Evolutionary conservation across 805 yeast species (phyloP), one percentile per base, ranked within the genome.

Genomic region (Starmerella bacillaris): DNA sequence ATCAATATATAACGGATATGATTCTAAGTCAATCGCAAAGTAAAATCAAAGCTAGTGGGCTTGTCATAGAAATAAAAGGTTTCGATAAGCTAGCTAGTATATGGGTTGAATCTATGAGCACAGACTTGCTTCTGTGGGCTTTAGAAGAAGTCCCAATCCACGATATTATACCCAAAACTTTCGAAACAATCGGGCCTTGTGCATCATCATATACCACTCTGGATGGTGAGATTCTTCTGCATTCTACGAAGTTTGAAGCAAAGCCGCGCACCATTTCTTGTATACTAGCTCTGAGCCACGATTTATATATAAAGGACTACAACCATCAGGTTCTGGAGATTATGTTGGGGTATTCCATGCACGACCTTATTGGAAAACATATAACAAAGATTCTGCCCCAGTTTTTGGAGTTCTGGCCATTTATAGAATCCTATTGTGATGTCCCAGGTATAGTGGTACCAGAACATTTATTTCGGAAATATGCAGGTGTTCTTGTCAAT

Each of bases 401-500:
- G n/a, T 48, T 47, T 35, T 17, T n/a, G 2, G 53, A 56, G 3
- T 56, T 70, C 16, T 50, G 73, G 33, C 51, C 55, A 2, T 42
- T 34, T 5, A 58, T 64, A 21, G 59, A 43, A 60, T 65, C 19
- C 48, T 56, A 15, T 40, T 68, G 41, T 55, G 42, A 15, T 3
- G 21, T 33, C 9, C 42, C 76, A 0, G 94, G 94, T 1, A 56
- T 79, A 34, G 94, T 84, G 0, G 58, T 84, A 9, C 92, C 95
- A 0, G 96, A 84, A 54, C 94, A 83, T 55, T 76, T 78, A 51
- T 83, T 86, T 58, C 66, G 95, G 42, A 72, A 74, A 44, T 40
- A 50, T 4, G 51, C 47, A 7, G 47, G 51, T n/a, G 27, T 41
- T n/a, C 19, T 29, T 2, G 5, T 29, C 11, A 17, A 27, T 3